phyloP scores from a whole-genome alignment of 208 protist genomes.

The Wallacemonas collosoma region DNA sequence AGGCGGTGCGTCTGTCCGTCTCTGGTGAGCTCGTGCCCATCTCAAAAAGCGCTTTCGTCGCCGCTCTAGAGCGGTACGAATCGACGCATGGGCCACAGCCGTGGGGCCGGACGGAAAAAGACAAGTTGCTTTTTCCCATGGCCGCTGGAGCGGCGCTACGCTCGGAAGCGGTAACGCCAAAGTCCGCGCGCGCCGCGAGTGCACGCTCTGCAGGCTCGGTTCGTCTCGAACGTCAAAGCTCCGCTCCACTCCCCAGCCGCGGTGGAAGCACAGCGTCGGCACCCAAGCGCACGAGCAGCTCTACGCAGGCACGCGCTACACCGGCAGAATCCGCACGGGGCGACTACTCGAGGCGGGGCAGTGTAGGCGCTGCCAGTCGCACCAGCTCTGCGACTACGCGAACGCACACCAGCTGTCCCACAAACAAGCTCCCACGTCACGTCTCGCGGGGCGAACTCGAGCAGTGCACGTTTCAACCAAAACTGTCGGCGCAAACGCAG shows the following conservation, averaged over 20 bases:
- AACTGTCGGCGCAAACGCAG: slow-evolving; percentile 31
- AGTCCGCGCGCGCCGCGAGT: background rate
- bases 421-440: background rate
- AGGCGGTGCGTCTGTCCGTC: slow-evolving; percentile 32
- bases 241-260: background rate
- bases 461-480: slow-evolving; percentile 38
- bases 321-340: no score
- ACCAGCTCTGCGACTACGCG: background rate
- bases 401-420: background rate
- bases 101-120: slow-evolving; percentile 46
- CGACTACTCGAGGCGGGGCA: background rate
- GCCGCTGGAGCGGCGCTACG: background rate
- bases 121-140: slow-evolving; percentile 24
- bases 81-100: slow-evolving; percentile 46
- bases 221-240: background rate
- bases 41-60: slow-evolving; percentile 57
- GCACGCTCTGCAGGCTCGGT: no score
- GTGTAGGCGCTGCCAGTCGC: background rate
- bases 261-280: no score
- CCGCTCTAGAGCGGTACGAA: slow-evolving; percentile 54
- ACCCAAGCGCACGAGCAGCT: no score
- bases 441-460: slow-evolving; percentile 7
- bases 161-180: background rate
- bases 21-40: slow-evolving; percentile 24
- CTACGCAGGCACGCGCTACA: no score